Conservation (phyloP, 2,329 filamentous ascomycete species). For the Sporothrix inflata region DNA sequence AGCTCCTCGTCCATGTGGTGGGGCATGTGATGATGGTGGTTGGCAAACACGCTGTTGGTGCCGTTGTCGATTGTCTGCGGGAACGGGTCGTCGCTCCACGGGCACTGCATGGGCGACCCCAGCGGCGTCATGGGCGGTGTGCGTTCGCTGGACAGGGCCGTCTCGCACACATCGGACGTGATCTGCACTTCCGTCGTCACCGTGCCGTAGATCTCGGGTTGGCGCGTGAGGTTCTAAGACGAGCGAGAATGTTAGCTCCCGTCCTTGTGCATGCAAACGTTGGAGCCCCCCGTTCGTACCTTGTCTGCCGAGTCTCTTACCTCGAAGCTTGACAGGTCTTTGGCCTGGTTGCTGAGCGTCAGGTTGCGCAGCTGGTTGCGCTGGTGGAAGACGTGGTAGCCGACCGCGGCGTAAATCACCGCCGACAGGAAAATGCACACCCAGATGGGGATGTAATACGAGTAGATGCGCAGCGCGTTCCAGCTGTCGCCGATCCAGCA, state of each 20-base stretch:
- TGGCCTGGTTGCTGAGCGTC: slow-evolving; percentile 50
- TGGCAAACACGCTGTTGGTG: not conserved
- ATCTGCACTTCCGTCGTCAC: slow-evolving; percentile 59
- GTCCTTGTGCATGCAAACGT: too few relatives aligned
- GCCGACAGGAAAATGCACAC: slow-evolving; percentile 59
- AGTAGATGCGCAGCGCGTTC: slow-evolving; percentile 61
- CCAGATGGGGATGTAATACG: slow-evolving; percentile 66
- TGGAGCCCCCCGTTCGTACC: slow-evolving; percentile 36
- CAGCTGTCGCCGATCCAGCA: slow-evolving; percentile 62
- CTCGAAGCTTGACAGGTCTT: slow-evolving; percentile 40
- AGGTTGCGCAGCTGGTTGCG: slow-evolving; percentile 60
- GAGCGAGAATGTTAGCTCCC: not conserved
- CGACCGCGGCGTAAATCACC: slow-evolving; percentile 60
- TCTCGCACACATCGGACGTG: slow-evolving; percentile 40
- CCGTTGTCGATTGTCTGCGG: slow-evolving; percentile 28
- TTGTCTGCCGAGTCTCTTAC: slow-evolving; percentile 42
- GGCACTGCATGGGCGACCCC: slow-evolving; percentile 27
- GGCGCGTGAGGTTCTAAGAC: slow-evolving; percentile 35
- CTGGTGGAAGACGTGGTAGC: slow-evolving; percentile 62
- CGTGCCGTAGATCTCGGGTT: slow-evolving; percentile 51
- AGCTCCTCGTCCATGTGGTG: slow-evolving; percentile 14
- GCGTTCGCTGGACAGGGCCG: slow-evolving; percentile 19
- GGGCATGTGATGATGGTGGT: not conserved
- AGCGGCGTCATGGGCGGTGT: slow-evolving; percentile 28
- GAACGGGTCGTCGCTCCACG: slow-evolving; percentile 32